Evolutionary conservation across 441 rosid species (phyloP).

Genomic region (Gossypium gossypioides): DNA sequence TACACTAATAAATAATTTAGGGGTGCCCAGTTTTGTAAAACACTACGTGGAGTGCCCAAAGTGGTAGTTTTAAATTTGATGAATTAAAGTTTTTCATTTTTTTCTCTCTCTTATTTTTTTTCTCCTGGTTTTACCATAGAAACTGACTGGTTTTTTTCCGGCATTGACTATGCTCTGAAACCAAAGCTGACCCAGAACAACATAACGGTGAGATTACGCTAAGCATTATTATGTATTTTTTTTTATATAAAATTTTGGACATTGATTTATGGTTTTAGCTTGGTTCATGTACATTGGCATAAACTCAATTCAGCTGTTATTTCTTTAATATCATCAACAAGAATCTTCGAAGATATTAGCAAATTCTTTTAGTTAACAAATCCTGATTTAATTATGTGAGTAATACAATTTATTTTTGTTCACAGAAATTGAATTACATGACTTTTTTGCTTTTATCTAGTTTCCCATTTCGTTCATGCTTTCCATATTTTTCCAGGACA

Average conservation of each 20-base stretch:
- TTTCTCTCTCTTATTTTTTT: background rate
- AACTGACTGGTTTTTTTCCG: slow-evolving; percentile 33
- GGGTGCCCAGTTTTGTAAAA: slow-evolving; percentile 10
- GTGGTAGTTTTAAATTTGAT: background rate
- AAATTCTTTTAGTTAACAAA: slow-evolving; percentile 15
- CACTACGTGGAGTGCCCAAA: slow-evolving; percentile 8
- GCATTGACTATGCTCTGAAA: slow-evolving; percentile 43
- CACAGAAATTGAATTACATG: background rate
- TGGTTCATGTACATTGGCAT: slow-evolving; percentile 17
- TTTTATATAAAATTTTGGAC: slow-evolving; percentile 9
- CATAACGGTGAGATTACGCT: slow-evolving; percentile 43
- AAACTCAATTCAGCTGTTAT: slow-evolving; percentile 11
- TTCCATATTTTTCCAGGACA: slow-evolving; percentile 10
- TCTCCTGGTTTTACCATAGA: slow-evolving; percentile 17
- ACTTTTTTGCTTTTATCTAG: slow-evolving; percentile 7
- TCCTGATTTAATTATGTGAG: slow-evolving; percentile 17
- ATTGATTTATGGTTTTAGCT: slow-evolving; percentile 12
- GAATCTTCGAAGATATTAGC: slow-evolving; percentile 19
- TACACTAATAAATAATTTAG: background rate
- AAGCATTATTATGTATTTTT: background rate
- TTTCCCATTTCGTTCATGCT: slow-evolving; percentile 14
- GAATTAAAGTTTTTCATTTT: background rate
- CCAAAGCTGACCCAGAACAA: slow-evolving; percentile 21
- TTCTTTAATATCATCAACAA: slow-evolving; percentile 11
- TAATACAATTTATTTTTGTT: slow-evolving; percentile 24